These are phyloP conservation scores for Amoebophrya sp. DNA, from an alignment of 169 alveolate species.

Conservation along the genomic window DNA sequence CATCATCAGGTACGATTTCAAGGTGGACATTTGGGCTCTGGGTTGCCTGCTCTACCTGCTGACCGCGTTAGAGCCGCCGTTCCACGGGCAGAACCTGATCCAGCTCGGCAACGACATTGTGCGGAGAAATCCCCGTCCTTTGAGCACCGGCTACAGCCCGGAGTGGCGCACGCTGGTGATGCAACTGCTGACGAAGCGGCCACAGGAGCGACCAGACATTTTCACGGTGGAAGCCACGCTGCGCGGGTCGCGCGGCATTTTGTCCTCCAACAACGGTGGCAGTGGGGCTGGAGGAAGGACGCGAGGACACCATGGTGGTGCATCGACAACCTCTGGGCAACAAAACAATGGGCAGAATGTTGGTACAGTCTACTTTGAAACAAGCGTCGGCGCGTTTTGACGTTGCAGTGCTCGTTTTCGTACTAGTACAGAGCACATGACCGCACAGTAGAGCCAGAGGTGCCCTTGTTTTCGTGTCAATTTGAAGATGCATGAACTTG, in stretches of 20 bases:
- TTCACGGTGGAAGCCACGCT: conserved; percentile 11
- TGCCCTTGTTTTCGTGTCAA: too few species aligned
- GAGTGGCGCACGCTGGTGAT: not conserved
- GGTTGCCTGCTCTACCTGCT: not conserved
- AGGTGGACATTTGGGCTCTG: conserved; percentile 11
- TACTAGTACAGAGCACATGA: too few species aligned
- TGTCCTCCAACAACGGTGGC: not conserved
- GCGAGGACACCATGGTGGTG: too few species aligned
- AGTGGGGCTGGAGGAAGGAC: not conserved
- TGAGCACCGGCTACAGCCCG: not conserved
- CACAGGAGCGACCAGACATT: not conserved
- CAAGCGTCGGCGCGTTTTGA: too few species aligned
- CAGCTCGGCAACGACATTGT: not conserved
- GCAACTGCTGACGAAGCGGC: not conserved
- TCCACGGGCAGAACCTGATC: not conserved
- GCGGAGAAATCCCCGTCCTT: not conserved
- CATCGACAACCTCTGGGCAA: not conserved
- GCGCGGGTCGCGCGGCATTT: too few species aligned
- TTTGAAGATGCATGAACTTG: too few species aligned
- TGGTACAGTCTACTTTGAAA: not conserved
- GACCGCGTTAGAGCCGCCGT: not conserved
- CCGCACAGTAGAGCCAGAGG: too few species aligned
- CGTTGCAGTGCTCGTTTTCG: too few species aligned
- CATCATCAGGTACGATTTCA: not conserved
- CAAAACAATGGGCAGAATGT: not conserved